Percentiles rank a stretch among this genome's conserved stretches.
Conservation (phyloP, 129 eudicot genomes). For the Flaveria trinervia region DNA sequence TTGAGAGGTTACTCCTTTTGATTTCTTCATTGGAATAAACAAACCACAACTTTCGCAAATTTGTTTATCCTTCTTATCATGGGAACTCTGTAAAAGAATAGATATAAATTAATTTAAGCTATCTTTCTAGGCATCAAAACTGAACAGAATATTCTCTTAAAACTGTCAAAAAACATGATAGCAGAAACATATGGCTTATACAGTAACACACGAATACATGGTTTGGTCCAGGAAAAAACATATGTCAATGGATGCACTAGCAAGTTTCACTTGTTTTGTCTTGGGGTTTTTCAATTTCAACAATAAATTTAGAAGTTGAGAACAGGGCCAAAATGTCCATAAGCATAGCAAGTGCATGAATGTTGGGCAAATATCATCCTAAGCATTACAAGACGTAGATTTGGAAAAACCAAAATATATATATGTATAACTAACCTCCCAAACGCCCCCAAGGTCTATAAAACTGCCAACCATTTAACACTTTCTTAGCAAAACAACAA, state of each 20-base stretch:
- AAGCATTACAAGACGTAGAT: not conserved
- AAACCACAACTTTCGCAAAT: conserved; percentile 65
- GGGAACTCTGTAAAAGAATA: conserved; percentile 40
- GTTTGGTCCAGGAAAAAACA: not conserved
- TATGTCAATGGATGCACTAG: conserved; percentile 1
- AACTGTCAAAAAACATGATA: not conserved
- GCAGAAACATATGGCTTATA: not conserved
- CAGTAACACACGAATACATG: not conserved
- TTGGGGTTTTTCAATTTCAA: not conserved
- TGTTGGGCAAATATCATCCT: not conserved
- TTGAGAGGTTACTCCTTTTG: conserved; percentile 41
- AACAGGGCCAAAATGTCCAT: not conserved
- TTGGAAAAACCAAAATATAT: not conserved
- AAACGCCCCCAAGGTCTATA: not conserved
- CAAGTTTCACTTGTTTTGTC: conserved; percentile 2
- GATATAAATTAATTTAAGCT: not conserved
- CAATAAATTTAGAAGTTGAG: not conserved
- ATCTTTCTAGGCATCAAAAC: conserved; percentile 8
- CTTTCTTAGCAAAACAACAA: not conserved
- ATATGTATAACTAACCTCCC: not conserved
- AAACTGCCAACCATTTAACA: not conserved
- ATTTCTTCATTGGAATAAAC: conserved; percentile 47
- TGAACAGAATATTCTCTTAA: not conserved
- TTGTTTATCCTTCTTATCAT: conserved; percentile 46
- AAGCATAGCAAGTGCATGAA: not conserved